Evolutionary conservation across 192 early-diverging fungal species (phyloP), one percentile per base, ranked within the genome.

Genomic region (Gorgonomyces haynaldii): DNA sequence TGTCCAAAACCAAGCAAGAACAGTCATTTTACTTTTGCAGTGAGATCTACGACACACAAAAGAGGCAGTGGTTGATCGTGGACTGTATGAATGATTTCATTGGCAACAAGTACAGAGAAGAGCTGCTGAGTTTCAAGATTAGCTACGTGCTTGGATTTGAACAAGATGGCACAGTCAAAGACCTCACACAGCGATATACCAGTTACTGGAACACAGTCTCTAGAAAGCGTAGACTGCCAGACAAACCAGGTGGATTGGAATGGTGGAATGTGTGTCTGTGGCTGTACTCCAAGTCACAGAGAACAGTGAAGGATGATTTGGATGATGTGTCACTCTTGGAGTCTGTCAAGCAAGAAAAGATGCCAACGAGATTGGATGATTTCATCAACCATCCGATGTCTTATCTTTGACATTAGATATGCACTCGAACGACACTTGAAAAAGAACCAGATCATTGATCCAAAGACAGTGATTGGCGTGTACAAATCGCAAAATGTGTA

Each of bases 301-400:
- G 35, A 31, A 62, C 57, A 23, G 50, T 54, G 22, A 43, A 41
- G 17, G 56, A 69, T 25, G 59, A 61, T 21, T 19, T 54, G 1
- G 35, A 88, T 50, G 67, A 78, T 5, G 57, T 49, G 1, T 52
- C 73, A 22, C 45, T 86, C 37, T 51, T 65, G 15, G 50, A 58
- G 19, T 40, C 45, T 0, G 59, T 65, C 21, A 24, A 66, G 8
- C 57, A 54, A 16, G 82, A 86, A 41, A 50, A 53, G 8, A 91
- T 96, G 79, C 91, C 91, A 1, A 83, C 65, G 7, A 75, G 74
- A 7, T 60, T 92, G 12, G 64, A 70, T 0, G 83, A 79, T 19
- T 92, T 92, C 69, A 81, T 85, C 27, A 76, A 78, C 28, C 89
- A 89, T 58, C 79, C 85, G 9, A 54, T 85, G 71, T 90, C 26